Evolutionary conservation across 1,284 basidiomycete genomes (phyloP).

Genomic region (Sanghuangporus sanghuang): DNA sequence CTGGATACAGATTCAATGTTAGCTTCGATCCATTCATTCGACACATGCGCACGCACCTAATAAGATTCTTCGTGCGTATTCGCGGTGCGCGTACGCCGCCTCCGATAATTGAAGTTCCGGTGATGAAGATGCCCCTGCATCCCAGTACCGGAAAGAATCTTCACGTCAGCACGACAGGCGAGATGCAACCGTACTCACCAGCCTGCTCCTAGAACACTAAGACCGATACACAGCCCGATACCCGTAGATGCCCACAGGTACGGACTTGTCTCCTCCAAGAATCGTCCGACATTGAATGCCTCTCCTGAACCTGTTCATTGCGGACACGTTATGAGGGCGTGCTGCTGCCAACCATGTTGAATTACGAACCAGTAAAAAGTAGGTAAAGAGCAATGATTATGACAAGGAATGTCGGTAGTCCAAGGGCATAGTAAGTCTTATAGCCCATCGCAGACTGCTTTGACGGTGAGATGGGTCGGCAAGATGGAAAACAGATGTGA

Average conservation of each 20-base stretch:
- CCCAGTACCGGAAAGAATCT: not conserved
- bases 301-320: slow-evolving; percentile 69
- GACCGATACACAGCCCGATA: slow-evolving; percentile 89
- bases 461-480: not conserved
- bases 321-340: not conserved
- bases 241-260: slow-evolving; percentile 91
- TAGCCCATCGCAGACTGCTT: slow-evolving; percentile 34
- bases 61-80: slow-evolving; percentile 96
- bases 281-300: slow-evolving; percentile 88
- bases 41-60: slow-evolving; percentile 59
- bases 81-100: slow-evolving; percentile 93
- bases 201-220: slow-evolving; percentile 92
- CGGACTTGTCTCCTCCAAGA: slow-evolving; percentile 91
- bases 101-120: slow-evolving; percentile 91
- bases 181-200: slow-evolving; percentile 57
- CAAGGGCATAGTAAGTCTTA: slow-evolving; percentile 56
- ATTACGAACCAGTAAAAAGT: slow-evolving; percentile 73
- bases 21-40: not conserved
- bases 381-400: slow-evolving; percentile 75
- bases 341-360: not conserved
- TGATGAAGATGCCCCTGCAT: slow-evolving; percentile 94
- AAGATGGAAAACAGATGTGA: not conserved
- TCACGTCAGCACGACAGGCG: not conserved
- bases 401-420: slow-evolving; percentile 60
- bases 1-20: slow-evolving; percentile 35